phyloP scores from a whole-genome alignment of 257 asterid species.

The Nicotiana knightiana region DNA sequence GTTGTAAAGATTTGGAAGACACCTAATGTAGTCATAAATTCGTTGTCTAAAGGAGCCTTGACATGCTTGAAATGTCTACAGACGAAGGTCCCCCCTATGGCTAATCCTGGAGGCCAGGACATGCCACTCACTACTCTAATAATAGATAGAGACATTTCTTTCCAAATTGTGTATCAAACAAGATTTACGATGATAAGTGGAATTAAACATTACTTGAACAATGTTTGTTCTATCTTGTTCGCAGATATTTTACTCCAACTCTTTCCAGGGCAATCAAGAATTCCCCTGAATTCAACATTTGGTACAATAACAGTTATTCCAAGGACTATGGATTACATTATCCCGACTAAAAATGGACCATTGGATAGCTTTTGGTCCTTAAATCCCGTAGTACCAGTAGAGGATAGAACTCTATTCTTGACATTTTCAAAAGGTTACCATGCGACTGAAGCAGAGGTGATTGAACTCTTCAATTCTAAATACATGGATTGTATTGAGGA shows the following conservation, averaged over 20 bases:
- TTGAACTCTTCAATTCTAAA: background rate
- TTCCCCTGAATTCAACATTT: background rate
- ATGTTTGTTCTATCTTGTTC: conserved; percentile 8
- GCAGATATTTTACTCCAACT: conserved; percentile 8
- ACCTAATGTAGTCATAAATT: background rate
- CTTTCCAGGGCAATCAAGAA: background rate
- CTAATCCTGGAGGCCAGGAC: background rate
- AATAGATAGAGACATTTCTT: background rate
- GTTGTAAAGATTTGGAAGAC: background rate
- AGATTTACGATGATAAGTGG: conserved; percentile 13
- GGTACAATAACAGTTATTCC: conserved; percentile 10
- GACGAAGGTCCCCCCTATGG: background rate
- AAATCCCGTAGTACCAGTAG: background rate
- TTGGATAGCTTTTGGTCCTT: conserved; percentile 7
- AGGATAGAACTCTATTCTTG: conserved; percentile 18
- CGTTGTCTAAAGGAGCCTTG: background rate
- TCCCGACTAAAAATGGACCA: background rate
- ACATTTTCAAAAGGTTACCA: conserved; percentile 19
- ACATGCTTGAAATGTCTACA: background rate
- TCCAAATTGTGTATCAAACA: background rate
- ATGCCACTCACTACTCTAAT: background rate
- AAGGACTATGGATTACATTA: background rate
- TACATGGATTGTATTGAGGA: conserved; percentile 20
- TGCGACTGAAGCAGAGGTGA: conserved; percentile 15
- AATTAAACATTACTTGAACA: conserved; percentile 2